Evolutionary conservation across 805 yeast species (phyloP).

Genomic region (Nakazawaea holstii): DNA sequence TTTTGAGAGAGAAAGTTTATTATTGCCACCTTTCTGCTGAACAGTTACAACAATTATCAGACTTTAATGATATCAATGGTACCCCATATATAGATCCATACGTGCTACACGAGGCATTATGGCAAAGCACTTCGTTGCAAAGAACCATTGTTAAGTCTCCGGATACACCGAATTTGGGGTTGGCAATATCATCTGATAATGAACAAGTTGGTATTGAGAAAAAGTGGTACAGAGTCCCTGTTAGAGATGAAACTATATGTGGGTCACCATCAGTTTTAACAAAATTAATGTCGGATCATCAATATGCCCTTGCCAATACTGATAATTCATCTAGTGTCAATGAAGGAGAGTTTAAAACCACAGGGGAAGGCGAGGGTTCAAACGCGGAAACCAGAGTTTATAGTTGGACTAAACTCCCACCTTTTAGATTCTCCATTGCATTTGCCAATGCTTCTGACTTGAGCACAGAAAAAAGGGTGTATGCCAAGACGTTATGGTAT

Average conservation of each 20-base stretch:
- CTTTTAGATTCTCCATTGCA: slow-evolving; percentile 48
- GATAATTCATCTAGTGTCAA: not conserved
- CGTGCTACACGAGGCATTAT: slow-evolving; percentile 40
- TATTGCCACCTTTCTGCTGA: slow-evolving; percentile 46
- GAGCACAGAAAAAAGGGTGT: slow-evolving; percentile 39
- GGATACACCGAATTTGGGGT: slow-evolving; percentile 23
- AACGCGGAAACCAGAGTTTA: slow-evolving; percentile 13
- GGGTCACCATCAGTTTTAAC: slow-evolving; percentile 36
- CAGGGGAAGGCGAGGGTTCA: not conserved
- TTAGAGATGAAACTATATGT: slow-evolving; percentile 41
- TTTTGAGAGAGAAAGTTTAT: slow-evolving; percentile 36
- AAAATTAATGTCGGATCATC: slow-evolving; percentile 21
- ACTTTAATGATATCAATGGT: slow-evolving; percentile 29
- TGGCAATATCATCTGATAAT: slow-evolving; percentile 19
- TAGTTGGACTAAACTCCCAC: slow-evolving; percentile 42
- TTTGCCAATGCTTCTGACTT: slow-evolving; percentile 43
- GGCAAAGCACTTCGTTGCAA: slow-evolving; percentile 42
- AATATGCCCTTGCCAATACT: slow-evolving; percentile 4
- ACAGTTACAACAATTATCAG: slow-evolving; percentile 38
- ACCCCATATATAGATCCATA: slow-evolving; percentile 31
- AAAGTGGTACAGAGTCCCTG: slow-evolving; percentile 36
- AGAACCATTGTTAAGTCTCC: slow-evolving; percentile 29
- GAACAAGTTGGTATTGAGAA: slow-evolving; percentile 24
- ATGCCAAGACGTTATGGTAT: slow-evolving; percentile 50
- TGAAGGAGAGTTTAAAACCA: slow-evolving; percentile 7